Conservation (phyloP, 192 early-diverging fungal species). For the Dissophora ornata region DNA sequence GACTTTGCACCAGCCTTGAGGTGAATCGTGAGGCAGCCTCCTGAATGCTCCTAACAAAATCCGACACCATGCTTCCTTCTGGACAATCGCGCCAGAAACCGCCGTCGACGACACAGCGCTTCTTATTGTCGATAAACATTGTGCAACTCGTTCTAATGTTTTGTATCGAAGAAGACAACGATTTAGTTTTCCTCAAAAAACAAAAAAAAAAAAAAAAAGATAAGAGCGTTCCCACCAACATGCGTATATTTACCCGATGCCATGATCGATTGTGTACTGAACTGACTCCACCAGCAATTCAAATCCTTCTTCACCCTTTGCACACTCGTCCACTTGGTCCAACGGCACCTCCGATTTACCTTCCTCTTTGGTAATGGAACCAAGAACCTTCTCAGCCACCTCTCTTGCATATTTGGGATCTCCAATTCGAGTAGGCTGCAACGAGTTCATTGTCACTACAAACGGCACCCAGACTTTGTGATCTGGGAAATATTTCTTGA, state of each 20-base stretch:
- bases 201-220: not conserved
- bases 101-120: constrained; percentile 71
- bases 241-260: constrained; percentile 42
- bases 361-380: not conserved
- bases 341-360: not conserved
- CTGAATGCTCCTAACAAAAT: constrained; percentile 55
- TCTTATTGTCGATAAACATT: constrained; percentile 67
- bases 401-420: constrained; percentile 24
- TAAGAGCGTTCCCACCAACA: too few species aligned
- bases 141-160: constrained; percentile 63
- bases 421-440: constrained; percentile 22
- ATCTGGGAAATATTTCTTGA: constrained; percentile 50
- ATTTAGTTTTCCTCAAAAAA: not conserved
- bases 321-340: constrained; percentile 17
- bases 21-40: constrained; percentile 23
- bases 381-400: constrained; percentile 13
- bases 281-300: constrained; percentile 61
- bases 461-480: constrained; percentile 54
- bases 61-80: constrained; percentile 37
- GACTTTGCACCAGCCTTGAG: not conserved
- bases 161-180: not conserved
- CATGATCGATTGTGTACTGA: constrained; percentile 55
- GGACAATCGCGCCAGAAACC: constrained; percentile 58
- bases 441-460: constrained; percentile 55
- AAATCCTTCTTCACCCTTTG: constrained; percentile 18